Evolutionary conservation across 768 basidiomycete genomes (phyloP).

Genomic region (Lactarius hengduanensis): DNA sequence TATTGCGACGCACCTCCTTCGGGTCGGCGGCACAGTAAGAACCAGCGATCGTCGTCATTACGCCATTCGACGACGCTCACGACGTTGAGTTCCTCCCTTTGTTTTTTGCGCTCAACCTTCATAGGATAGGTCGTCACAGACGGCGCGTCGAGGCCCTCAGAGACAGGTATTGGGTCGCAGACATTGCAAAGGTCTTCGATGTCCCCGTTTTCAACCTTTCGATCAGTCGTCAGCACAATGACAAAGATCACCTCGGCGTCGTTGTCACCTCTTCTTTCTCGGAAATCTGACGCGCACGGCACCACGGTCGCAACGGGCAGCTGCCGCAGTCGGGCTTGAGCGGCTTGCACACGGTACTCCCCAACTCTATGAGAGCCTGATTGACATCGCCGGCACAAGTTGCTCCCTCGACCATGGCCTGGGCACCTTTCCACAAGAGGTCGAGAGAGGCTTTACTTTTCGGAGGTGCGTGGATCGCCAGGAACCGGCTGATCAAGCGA

Average conservation of each 20-base stretch:
- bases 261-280: slow-evolving; percentile 21
- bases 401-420: slow-evolving; percentile 57
- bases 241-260: not conserved
- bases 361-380: slow-evolving; percentile 92
- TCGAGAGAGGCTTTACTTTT: slow-evolving; percentile 78
- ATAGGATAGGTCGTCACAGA: slow-evolving; percentile 82
- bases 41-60: slow-evolving; percentile 48
- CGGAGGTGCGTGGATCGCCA: slow-evolving; percentile 79
- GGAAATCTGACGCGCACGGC: slow-evolving; percentile 53
- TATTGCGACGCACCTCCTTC: slow-evolving; percentile 57
- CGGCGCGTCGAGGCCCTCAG: slow-evolving; percentile 21
- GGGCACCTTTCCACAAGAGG: slow-evolving; percentile 79
- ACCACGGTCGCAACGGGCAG: slow-evolving; percentile 72
- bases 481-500: slow-evolving; percentile 76
- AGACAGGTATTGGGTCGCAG: slow-evolving; percentile 57
- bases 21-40: slow-evolving; percentile 79
- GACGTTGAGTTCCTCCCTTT: slow-evolving; percentile 78
- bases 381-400: slow-evolving; percentile 80
- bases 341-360: slow-evolving; percentile 89
- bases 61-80: slow-evolving; percentile 88
- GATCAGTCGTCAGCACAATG: slow-evolving; percentile 4
- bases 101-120: slow-evolving; percentile 79
- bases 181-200: slow-evolving; percentile 76
- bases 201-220: slow-evolving; percentile 41
- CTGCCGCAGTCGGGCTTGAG: slow-evolving; percentile 68